Conservation (phyloP, 345 rosid species). For the Hibiscus syriacus region DNA sequence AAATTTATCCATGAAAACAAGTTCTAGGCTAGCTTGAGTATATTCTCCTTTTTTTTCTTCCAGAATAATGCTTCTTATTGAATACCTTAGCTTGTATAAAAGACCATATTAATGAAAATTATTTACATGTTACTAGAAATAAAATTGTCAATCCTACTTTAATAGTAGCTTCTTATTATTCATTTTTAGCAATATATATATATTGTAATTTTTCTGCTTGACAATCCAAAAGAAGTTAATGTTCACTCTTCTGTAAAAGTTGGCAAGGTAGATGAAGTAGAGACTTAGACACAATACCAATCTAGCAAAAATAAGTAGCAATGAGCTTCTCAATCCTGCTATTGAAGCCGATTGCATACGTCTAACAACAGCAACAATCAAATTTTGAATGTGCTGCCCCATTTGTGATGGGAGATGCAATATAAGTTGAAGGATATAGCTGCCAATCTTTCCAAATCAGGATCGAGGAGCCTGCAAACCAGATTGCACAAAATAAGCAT, state of each 20-base stretch:
- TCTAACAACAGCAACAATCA: slow-evolving; percentile 78
- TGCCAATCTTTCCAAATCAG: slow-evolving; percentile 81
- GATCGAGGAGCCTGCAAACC: slow-evolving; percentile 78
- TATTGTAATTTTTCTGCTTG: background rate
- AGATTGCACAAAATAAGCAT: slow-evolving; percentile 13
- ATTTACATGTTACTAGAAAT: background rate
- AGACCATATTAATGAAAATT: background rate
- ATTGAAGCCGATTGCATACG: slow-evolving; percentile 84
- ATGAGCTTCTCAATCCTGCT: slow-evolving; percentile 64
- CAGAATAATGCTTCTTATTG: background rate
- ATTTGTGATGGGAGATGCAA: slow-evolving; percentile 86
- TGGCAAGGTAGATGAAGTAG: background rate
- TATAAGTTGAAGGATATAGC: slow-evolving; percentile 80
- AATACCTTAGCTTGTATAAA: background rate
- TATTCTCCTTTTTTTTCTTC: background rate
- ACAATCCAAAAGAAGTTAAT: background rate
- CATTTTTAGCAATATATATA: background rate
- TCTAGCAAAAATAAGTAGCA: slow-evolving; percentile 85
- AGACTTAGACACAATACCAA: slow-evolving; percentile 40
- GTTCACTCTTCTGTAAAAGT: background rate
- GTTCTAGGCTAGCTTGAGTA: background rate
- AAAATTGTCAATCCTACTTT: background rate
- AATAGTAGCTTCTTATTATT: background rate
- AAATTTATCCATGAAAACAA: background rate
- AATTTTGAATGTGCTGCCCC: slow-evolving; percentile 66